Conservation (phyloP, 2,329 filamentous ascomycete genomes). For the Diplodia sapinea region DNA sequence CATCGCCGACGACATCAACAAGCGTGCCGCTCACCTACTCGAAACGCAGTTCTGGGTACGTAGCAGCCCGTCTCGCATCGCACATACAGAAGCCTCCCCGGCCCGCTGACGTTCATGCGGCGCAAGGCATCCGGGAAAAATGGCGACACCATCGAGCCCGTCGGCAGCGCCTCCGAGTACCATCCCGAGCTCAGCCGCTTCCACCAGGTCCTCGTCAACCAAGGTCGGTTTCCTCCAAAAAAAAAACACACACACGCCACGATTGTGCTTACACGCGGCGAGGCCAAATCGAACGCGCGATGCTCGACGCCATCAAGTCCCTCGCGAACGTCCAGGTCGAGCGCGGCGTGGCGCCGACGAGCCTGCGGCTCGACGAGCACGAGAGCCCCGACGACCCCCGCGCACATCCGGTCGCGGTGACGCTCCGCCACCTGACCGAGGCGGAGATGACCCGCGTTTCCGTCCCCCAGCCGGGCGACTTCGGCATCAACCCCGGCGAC, state of each 20-base stretch:
- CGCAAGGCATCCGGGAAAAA: not conserved
- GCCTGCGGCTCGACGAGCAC: not conserved
- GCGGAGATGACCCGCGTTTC: not conserved
- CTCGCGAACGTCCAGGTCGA: not conserved
- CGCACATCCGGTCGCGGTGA: not conserved
- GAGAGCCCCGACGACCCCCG: not conserved
- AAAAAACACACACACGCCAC: no score
- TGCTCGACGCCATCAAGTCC: not conserved
- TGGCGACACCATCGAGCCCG: not conserved
- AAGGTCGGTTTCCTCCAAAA: not conserved
- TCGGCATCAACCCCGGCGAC: not conserved
- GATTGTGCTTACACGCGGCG: no score
- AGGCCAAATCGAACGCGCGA: no score
- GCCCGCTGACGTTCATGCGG: not conserved
- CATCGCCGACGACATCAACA: not conserved
- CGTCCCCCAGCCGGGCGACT: not conserved
- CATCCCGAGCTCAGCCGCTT: constrained; percentile 1
- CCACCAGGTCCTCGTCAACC: not conserved
- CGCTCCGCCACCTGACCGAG: not conserved
- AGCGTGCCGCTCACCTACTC: not conserved
- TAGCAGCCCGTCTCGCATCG: not conserved
- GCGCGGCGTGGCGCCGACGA: not conserved
- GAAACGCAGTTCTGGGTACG: not conserved
- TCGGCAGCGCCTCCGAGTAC: not conserved
- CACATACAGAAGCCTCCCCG: not conserved